Percentiles rank a stretch among this genome's conserved stretches.
phyloP scores from a whole-genome alignment of 768 basidiomycete genomes.

The Mycena vulgaris region DNA sequence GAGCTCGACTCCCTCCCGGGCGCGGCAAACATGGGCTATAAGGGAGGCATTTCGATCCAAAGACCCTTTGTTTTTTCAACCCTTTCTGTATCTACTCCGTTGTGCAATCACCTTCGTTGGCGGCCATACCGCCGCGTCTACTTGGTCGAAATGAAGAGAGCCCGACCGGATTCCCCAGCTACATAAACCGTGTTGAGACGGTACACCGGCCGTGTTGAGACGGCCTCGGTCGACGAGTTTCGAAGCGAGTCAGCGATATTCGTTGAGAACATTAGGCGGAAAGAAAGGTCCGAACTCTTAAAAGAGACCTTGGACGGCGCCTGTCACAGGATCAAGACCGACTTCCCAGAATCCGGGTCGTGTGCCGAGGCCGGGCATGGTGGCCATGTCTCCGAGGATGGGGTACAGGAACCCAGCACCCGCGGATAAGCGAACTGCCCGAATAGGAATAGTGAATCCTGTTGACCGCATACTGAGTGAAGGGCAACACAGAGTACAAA shows the following conservation, averaged over 20 bases:
- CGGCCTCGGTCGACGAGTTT: constrained; percentile 27
- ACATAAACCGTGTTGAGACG: constrained; percentile 33
- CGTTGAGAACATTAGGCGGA: constrained; percentile 42
- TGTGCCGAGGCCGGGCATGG: constrained; percentile 96
- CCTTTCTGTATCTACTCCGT: constrained; percentile 23
- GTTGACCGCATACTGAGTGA: constrained; percentile 8
- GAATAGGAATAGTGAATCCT: constrained; percentile 96
- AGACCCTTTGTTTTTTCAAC: neutral
- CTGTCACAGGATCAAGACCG: constrained; percentile 83
- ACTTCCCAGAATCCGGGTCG: constrained; percentile 97
- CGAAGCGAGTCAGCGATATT: constrained; percentile 35
- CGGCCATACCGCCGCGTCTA: neutral
- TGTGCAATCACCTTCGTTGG: constrained; percentile 7
- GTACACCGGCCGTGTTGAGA: constrained; percentile 37
- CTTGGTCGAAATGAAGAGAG: neutral
- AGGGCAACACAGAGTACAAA: neutral
- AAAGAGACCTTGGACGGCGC: constrained; percentile 90
- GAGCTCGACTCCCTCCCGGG: constrained; percentile 32
- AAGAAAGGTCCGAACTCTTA: constrained; percentile 51
- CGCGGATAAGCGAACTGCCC: constrained; percentile 88
- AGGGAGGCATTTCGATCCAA: neutral
- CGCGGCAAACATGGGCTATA: constrained; percentile 18
- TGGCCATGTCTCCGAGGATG: constrained; percentile 96
- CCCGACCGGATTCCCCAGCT: constrained; percentile 28
- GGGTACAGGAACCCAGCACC: constrained; percentile 98